Conservation (phyloP, 169 alveolate species). For the Plasmodium chabaudi region DNA sequence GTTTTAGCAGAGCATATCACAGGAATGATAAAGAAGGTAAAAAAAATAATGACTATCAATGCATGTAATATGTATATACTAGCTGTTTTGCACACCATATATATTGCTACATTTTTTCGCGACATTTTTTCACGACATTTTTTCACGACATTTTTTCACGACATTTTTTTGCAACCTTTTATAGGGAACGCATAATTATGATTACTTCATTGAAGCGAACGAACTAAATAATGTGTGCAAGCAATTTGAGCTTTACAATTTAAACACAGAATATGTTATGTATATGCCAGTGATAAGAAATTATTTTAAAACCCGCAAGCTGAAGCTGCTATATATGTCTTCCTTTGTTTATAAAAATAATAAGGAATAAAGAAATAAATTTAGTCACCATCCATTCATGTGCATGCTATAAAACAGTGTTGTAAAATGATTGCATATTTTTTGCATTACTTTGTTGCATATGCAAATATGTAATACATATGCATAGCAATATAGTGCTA, state of each 20-base stretch:
- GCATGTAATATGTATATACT: too few species aligned
- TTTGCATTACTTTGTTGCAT: too few species aligned
- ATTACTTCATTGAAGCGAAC: constrained; percentile 11
- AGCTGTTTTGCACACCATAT: neutral
- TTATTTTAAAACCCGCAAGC: constrained; percentile 16
- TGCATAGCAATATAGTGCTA: too few species aligned
- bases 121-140: too few species aligned
- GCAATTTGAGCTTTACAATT: constrained; percentile 6
- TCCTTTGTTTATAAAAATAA: constrained; percentile 27
- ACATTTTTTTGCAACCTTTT: neutral
- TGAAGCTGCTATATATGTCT: constrained; percentile 25
- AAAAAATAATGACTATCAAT: too few species aligned
- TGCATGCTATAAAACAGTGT: neutral
- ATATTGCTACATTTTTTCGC: too few species aligned
- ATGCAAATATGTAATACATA: too few species aligned
- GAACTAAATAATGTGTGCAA: constrained; percentile 13
- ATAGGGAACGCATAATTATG: constrained; percentile 58
- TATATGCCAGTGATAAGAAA: constrained; percentile 37
- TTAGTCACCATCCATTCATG: neutral
- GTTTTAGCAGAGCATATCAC: constrained; percentile 27
- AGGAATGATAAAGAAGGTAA: constrained; percentile 33
- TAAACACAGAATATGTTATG: constrained; percentile 32
- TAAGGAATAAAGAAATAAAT: neutral
- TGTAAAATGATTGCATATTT: too few species aligned
- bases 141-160: too few species aligned